These are phyloP conservation scores for Dalbergia cultrata DNA, from an alignment of 306 rosid genomes.

Conservation along the genomic window DNA sequence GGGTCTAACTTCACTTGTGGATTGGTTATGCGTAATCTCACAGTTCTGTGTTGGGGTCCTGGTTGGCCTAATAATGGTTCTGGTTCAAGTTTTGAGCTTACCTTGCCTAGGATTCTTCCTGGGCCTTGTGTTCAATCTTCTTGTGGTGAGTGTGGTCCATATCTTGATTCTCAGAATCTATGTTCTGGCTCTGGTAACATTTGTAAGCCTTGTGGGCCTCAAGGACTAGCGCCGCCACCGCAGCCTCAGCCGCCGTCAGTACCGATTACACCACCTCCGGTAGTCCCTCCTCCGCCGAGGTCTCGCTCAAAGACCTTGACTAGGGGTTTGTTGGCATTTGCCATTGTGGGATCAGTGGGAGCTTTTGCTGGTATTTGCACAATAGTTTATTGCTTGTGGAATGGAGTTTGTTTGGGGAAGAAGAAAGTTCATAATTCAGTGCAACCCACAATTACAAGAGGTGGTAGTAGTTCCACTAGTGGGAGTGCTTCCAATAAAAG, in stretches of 20 bases:
- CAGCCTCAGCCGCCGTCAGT: not conserved
- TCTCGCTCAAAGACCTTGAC: slow-evolving; percentile 63
- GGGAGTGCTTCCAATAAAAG: slow-evolving; percentile 60
- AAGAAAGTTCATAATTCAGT: slow-evolving; percentile 92
- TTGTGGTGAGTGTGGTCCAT: slow-evolving; percentile 64
- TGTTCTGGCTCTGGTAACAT: slow-evolving; percentile 65
- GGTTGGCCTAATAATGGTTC: slow-evolving; percentile 63
- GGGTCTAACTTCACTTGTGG: slow-evolving; percentile 87
- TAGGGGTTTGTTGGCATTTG: slow-evolving; percentile 76
- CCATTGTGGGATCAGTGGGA: slow-evolving; percentile 85
- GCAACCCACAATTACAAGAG: slow-evolving; percentile 88
- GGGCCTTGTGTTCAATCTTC: slow-evolving; percentile 82
- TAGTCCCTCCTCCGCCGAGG: slow-evolving; percentile 6
- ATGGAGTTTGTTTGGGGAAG: slow-evolving; percentile 83
- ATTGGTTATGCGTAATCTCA: slow-evolving; percentile 53
- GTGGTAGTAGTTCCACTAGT: slow-evolving; percentile 64
- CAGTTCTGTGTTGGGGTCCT: slow-evolving; percentile 88
- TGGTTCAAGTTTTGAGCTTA: slow-evolving; percentile 45
- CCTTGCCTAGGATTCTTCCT: slow-evolving; percentile 71
- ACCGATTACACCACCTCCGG: not conserved
- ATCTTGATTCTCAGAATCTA: slow-evolving; percentile 59
- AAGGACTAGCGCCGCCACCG: not conserved
- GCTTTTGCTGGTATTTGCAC: slow-evolving; percentile 80
- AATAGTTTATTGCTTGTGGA: slow-evolving; percentile 74
- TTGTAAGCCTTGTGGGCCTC: slow-evolving; percentile 59